Evolutionary conservation across 768 basidiomycete genomes (phyloP), one percentile per base, ranked within the genome.

Genomic region (Cubamyces sp.): DNA sequence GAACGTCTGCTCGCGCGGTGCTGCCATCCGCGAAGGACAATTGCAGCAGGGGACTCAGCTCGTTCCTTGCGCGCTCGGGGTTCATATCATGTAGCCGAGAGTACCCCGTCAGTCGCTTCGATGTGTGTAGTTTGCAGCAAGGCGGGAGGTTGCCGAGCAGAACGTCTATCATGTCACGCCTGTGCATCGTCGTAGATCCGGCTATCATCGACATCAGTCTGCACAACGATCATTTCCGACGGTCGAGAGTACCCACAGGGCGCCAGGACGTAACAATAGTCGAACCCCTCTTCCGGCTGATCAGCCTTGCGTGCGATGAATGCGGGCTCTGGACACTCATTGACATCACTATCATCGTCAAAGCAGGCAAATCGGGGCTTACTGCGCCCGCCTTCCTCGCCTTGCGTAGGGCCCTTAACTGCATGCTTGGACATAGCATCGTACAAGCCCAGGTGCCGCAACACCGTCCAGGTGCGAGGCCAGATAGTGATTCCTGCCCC

Each of bases 401-500:
- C 16, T 16, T 11, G 14, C 5, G 37, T n/a, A n/a, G n/a, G n/a
- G n/a, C 54, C 61, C 52, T 55, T 51, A 43, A 64, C 66, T 9
- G 64, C 41, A n/a, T 66, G 52, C 14, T 49, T 48, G 7, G 41
- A 47, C 3, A 69, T 39, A 5, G 68, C 66, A 15, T 49, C 62
- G 26, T 64, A 47, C 28, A 84, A 62, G 1, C 78, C 79, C 55
- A 84, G 77, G 11, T 71, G 68, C n/a, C 74, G 68, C 56, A 84
- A 58, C 12, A 82, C 74, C 14, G 70, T 70, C 77, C 79, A 79
- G 11, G 81, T 81, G 19, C 79, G 71, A 5, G 69, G 69, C 82
- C 81, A 81, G 5, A 83, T 70, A 73, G 77, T 37, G 74, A 81
- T 37, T 69, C 82, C 79, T 6, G 75, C 76, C 1, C 80, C 80